A percentile compares a stretch with the other conserved stretches of the same genome.
These are phyloP conservation scores for Gracilaria domingensis DNA, from an alignment of 23 red algal species.

Conservation along the genomic window DNA sequence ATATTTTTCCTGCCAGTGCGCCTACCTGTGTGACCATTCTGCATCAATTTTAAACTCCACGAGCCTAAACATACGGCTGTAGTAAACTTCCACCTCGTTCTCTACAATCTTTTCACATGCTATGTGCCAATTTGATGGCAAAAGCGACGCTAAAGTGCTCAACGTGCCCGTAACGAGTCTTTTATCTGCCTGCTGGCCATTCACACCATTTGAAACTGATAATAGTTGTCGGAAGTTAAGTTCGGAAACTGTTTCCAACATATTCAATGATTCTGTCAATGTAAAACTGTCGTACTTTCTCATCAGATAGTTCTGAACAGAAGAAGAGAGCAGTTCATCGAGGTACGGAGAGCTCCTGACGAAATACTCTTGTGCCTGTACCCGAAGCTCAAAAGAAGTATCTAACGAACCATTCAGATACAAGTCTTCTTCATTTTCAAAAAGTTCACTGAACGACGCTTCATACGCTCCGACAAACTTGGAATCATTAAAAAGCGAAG, in stretches of 20 bases:
- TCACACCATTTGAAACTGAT: neutral
- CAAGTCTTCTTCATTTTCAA: neutral
- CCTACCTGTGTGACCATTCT: neutral
- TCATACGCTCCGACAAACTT: slow-evolving; percentile 27
- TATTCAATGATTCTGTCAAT: neutral
- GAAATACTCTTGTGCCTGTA: neutral
- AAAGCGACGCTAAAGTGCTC: too few relatives aligned
- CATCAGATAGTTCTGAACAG: neutral
- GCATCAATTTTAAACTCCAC: neutral
- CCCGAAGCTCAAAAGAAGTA: neutral
- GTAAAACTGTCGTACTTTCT: slow-evolving; percentile 14
- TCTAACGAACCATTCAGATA: neutral
- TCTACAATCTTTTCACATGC: neutral
- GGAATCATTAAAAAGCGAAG: neutral
- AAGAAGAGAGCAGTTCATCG: neutral
- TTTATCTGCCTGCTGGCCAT: neutral
- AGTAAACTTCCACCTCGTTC: neutral
- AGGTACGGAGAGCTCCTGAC: neutral
- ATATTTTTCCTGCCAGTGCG: slow-evolving; percentile 9
- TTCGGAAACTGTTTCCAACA: neutral
- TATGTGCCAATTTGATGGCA: neutral
- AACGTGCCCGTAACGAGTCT: neutral
- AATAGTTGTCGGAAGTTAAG: neutral
- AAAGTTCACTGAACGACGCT: neutral
- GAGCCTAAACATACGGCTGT: neutral